These are phyloP conservation scores for Anthracocystis panici-leucophaei DNA, from an alignment of 1,284 basidiomycete species.

Conservation along the genomic window DNA sequence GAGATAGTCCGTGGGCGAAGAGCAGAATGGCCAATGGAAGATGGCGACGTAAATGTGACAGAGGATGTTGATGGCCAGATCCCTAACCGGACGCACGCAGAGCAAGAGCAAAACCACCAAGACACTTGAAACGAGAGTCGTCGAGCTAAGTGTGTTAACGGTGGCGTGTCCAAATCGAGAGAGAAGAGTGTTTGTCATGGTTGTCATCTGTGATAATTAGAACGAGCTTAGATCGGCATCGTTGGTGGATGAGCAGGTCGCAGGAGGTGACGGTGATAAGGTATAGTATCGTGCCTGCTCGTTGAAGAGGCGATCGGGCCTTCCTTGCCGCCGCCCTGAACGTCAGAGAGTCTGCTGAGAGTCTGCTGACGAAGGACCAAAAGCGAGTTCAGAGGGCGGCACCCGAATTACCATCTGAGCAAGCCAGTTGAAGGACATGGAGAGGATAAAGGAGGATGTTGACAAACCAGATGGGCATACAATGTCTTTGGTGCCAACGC, in stretches of 20 bases:
- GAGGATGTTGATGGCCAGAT: constrained; percentile 6
- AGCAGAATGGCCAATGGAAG: constrained; percentile 28
- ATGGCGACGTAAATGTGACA: constrained; percentile 29
- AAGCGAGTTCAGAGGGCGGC: background rate
- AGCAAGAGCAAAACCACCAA: constrained; percentile 16
- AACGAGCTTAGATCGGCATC: background rate
- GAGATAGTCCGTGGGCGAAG: constrained; percentile 25
- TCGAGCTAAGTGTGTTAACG: background rate
- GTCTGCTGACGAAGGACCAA: background rate
- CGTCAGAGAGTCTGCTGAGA: no score
- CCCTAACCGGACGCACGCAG: constrained; percentile 6
- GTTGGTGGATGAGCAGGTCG: background rate
- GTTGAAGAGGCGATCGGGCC: no score
- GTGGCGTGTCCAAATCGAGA: background rate
- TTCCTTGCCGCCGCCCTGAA: no score
- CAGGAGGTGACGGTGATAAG: background rate
- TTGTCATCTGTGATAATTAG: background rate
- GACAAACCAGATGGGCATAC: no score
- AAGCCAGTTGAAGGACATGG: background rate
- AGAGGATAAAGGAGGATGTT: background rate
- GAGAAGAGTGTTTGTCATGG: background rate
- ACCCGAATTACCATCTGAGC: background rate
- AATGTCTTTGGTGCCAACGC: no score
- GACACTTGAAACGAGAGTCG: constrained; percentile 3
- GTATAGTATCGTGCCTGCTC: no score